Percentiles rank a stretch among this genome's conserved stretches.
phyloP scores from a whole-genome alignment of 139 green algal genomes.

The Coccomyxa sp. region DNA sequence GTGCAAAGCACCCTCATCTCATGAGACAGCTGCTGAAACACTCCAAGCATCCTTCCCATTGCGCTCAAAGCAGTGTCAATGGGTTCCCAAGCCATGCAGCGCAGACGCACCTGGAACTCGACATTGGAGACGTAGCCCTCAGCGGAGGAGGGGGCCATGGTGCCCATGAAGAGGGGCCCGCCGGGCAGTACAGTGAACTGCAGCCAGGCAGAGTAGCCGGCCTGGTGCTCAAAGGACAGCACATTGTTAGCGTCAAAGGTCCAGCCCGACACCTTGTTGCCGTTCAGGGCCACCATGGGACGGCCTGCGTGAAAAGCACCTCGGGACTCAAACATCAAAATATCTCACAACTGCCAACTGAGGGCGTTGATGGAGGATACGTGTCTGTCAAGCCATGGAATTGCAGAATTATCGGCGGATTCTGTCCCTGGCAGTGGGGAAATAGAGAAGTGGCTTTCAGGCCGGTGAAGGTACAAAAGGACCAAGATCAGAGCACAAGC shows the following conservation, averaged over 20 bases:
- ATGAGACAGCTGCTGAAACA: too few species aligned
- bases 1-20: too few species aligned
- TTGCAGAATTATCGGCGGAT: too few species aligned
- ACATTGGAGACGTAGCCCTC: neutral
- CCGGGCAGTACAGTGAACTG: neutral
- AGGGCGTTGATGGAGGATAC: neutral
- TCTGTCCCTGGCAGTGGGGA: too few species aligned
- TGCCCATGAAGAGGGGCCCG: constrained; percentile 4
- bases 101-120: neutral
- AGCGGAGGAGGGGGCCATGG: neutral
- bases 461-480: too few species aligned
- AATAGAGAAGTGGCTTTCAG: too few species aligned
- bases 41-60: too few species aligned
- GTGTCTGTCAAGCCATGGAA: neutral
- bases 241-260: constrained; percentile 8
- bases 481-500: too few species aligned
- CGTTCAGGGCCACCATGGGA: neutral
- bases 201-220: constrained; percentile 7
- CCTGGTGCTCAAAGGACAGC: constrained; percentile 5
- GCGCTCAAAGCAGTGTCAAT: neutral
- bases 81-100: neutral
- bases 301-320: neutral
- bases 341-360: too few species aligned
- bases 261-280: neutral
- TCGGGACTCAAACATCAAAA: too few species aligned